These are phyloP conservation scores for Phytophthora syringae DNA, from an alignment of 352 stramenopile genomes.

Conservation along the genomic window DNA sequence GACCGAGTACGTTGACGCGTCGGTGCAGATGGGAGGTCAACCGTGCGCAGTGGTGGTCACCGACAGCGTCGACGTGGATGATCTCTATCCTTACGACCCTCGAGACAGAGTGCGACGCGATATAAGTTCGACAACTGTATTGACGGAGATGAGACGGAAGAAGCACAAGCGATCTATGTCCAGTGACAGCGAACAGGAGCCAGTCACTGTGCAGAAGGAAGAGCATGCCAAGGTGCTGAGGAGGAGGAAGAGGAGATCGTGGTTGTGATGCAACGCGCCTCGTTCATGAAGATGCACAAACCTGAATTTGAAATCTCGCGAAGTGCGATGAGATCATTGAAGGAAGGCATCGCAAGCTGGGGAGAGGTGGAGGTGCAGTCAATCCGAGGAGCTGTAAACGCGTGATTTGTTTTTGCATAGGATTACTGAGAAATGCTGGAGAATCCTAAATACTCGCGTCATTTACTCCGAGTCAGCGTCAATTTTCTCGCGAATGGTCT, in stretches of 20 bases:
- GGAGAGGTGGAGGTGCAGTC: slow-evolving; percentile 40
- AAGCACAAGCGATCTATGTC: slow-evolving; percentile 8
- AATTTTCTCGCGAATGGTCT: neutral
- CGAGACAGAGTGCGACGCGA: slow-evolving; percentile 6
- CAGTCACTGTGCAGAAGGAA: neutral
- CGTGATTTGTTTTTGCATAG: neutral
- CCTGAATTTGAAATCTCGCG: slow-evolving; percentile 30
- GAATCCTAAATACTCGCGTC: too few species aligned
- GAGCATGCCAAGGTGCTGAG: neutral
- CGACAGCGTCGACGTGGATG: slow-evolving; percentile 13
- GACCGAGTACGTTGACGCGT: slow-evolving; percentile 37
- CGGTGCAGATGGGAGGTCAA: slow-evolving; percentile 10
- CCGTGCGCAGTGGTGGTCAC: slow-evolving; percentile 14
- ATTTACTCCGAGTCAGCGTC: neutral
- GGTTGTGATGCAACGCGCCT: slow-evolving; percentile 18
- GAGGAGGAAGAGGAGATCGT: slow-evolving; percentile 11
- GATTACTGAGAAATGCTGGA: too few species aligned
- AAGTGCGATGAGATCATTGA: slow-evolving; percentile 28
- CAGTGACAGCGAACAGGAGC: neutral
- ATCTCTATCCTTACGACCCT: slow-evolving; percentile 12
- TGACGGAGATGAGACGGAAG: slow-evolving; percentile 13
- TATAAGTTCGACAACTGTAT: slow-evolving; percentile 9
- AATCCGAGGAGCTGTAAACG: slow-evolving; percentile 38
- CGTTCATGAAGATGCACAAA: slow-evolving; percentile 28
- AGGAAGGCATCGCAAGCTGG: slow-evolving; percentile 42